Evolutionary conservation across 106 monocot genomes (phyloP).

Genomic region (Apostasia ramifera): DNA sequence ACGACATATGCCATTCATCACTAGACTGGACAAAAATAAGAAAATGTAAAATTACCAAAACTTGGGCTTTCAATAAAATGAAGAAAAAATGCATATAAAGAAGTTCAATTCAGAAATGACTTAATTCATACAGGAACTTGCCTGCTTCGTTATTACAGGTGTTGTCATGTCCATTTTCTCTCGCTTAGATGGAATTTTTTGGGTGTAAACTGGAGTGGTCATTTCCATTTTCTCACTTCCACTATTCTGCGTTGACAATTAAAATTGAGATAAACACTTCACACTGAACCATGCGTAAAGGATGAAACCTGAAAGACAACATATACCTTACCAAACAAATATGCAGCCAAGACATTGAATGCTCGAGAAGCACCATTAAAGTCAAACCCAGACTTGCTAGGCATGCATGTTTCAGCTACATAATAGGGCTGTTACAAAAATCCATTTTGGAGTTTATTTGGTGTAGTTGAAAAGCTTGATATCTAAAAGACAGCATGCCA

Average conservation of each 20-base stretch:
- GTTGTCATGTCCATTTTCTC: slow-evolving; percentile 94
- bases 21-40: slow-evolving; percentile 27
- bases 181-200: slow-evolving; percentile 40
- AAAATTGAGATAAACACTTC: not conserved
- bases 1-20: slow-evolving; percentile 78
- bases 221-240: slow-evolving; percentile 73
- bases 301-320: not conserved
- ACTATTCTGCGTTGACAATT: slow-evolving; percentile 37
- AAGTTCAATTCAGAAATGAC: not conserved
- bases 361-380: slow-evolving; percentile 52
- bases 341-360: slow-evolving; percentile 77
- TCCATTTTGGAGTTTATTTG: not conserved
- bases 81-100: not conserved
- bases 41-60: not conserved
- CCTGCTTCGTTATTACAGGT: slow-evolving; percentile 65
- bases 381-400: slow-evolving; percentile 60
- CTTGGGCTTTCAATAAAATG: not conserved
- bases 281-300: not conserved
- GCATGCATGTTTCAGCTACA: slow-evolving; percentile 82
- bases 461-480: not conserved
- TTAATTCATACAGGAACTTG: slow-evolving; percentile 8
- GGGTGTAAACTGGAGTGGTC: slow-evolving; percentile 80
- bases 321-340: slow-evolving; percentile 89
- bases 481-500: not conserved
- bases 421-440: slow-evolving; percentile 52